These are phyloP conservation scores for Scutellaria minor DNA, from an alignment of 257 asterid species.

Conservation along the genomic window DNA sequence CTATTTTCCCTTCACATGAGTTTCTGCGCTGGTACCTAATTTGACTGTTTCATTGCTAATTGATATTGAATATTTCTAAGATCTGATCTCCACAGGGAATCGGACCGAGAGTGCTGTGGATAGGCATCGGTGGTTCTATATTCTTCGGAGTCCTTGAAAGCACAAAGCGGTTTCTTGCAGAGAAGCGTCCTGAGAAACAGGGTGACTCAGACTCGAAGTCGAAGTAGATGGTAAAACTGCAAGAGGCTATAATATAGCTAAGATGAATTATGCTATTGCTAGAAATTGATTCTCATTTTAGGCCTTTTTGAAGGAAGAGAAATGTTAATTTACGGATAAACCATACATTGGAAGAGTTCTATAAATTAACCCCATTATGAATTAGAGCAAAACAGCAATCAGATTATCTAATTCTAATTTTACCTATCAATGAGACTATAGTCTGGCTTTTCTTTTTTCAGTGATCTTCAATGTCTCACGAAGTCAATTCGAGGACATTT, in stretches of 20 bases:
- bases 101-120: constrained; percentile 98
- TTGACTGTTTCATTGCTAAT: not conserved
- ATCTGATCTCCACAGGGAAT: constrained; percentile 58
- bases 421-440: too few relatives aligned
- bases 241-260: constrained; percentile 21
- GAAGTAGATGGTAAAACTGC: constrained; percentile 15
- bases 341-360: constrained; percentile 6
- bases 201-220: constrained; percentile 31
- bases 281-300: constrained; percentile 32
- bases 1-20: not conserved
- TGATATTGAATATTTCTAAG: not conserved
- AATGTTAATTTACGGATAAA: not conserved
- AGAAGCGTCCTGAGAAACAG: constrained; percentile 55
- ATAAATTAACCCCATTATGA: not conserved
- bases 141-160: constrained; percentile 94
- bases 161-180: constrained; percentile 68
- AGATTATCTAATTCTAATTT: not conserved
- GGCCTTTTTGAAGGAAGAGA: constrained; percentile 1
- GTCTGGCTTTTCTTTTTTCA: too few relatives aligned
- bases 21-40: not conserved
- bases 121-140: constrained; percentile 97
- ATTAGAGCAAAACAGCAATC: not conserved
- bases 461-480: too few relatives aligned
- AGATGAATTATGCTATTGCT: constrained; percentile 11
- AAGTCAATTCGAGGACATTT: too few relatives aligned